phyloP scores from a whole-genome alignment of 2,329 filamentous ascomycete genomes.

The Amauroascus niger region DNA sequence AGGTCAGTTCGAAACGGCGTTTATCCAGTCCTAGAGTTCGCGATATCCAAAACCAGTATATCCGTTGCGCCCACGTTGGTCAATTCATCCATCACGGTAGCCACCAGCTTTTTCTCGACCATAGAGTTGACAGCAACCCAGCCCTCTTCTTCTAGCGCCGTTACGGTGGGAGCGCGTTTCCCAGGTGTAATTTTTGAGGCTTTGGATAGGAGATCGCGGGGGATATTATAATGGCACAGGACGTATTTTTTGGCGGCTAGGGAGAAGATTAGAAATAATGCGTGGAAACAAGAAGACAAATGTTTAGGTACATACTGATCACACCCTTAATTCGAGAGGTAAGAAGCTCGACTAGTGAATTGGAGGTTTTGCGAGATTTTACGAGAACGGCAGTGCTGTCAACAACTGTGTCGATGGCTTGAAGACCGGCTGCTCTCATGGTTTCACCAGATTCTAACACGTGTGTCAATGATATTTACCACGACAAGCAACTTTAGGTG shows the following conservation, averaged over 20 bases:
- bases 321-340: constrained; percentile 80
- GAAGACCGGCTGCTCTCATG: constrained; percentile 90
- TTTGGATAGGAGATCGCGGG: constrained; percentile 55
- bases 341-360: constrained; percentile 75
- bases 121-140: constrained; percentile 95
- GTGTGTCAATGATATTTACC: background rate
- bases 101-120: constrained; percentile 81
- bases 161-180: constrained; percentile 86
- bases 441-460: constrained; percentile 84
- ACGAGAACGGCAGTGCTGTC: constrained; percentile 82
- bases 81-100: constrained; percentile 76
- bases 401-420: constrained; percentile 87
- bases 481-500: background rate
- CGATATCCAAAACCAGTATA: constrained; percentile 75
- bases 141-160: constrained; percentile 72
- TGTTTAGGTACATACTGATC: constrained; percentile 50
- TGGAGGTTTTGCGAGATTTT: constrained; percentile 74
- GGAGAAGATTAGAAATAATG: background rate
- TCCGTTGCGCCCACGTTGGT: constrained; percentile 68
- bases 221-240: constrained; percentile 92
- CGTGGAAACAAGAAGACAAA: background rate
- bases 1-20: background rate
- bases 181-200: constrained; percentile 78
- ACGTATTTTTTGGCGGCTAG: constrained; percentile 79
- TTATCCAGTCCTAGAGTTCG: constrained; percentile 57